Percentiles rank a stretch among this genome's conserved stretches.
phyloP scores from a whole-genome alignment of 495 filamentous ascomycete species.

The Penicillium tannophilum region DNA sequence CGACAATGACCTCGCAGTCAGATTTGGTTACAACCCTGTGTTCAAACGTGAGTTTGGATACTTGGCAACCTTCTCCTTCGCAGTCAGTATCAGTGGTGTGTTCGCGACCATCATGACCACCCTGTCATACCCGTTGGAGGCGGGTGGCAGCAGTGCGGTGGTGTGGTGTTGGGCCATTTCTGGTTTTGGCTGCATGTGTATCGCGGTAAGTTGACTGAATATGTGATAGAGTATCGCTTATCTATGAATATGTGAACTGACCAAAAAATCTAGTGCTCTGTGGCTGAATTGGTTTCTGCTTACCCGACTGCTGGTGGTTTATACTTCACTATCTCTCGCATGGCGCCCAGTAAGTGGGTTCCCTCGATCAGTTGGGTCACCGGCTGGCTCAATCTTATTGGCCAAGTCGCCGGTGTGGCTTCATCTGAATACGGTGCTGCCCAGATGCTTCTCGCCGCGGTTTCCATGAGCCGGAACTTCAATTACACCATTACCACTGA shows the following conservation, averaged over 20 bases:
- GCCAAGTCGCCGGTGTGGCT: slow-evolving; percentile 65
- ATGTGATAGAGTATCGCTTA: background rate
- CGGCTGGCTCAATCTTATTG: slow-evolving; percentile 70
- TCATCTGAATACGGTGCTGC: slow-evolving; percentile 68
- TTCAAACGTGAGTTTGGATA: slow-evolving; percentile 67
- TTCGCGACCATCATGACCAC: slow-evolving; percentile 64
- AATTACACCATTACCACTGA: slow-evolving; percentile 53
- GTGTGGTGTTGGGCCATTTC: slow-evolving; percentile 69
- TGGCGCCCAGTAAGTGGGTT: slow-evolving; percentile 42
- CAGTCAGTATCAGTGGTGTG: slow-evolving; percentile 61
- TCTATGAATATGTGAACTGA: background rate
- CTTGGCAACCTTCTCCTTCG: slow-evolving; percentile 64
- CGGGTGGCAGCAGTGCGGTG: slow-evolving; percentile 60
- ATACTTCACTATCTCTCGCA: slow-evolving; percentile 49
- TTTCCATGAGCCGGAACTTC: slow-evolving; percentile 61
- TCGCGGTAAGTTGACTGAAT: slow-evolving; percentile 45
- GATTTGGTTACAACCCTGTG: slow-evolving; percentile 40
- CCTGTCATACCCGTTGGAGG: slow-evolving; percentile 59
- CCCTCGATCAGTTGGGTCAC: slow-evolving; percentile 45
- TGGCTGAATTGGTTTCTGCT: slow-evolving; percentile 57
- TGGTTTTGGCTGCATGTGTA: slow-evolving; percentile 63
- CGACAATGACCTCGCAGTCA: slow-evolving; percentile 21
- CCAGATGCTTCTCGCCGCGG: slow-evolving; percentile 67
- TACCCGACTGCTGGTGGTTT: slow-evolving; percentile 55
- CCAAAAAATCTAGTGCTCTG: slow-evolving; percentile 33